These are phyloP conservation scores for Cladophialophora yegresii DNA, from an alignment of 2,329 filamentous ascomycete species.

Conservation along the genomic window DNA sequence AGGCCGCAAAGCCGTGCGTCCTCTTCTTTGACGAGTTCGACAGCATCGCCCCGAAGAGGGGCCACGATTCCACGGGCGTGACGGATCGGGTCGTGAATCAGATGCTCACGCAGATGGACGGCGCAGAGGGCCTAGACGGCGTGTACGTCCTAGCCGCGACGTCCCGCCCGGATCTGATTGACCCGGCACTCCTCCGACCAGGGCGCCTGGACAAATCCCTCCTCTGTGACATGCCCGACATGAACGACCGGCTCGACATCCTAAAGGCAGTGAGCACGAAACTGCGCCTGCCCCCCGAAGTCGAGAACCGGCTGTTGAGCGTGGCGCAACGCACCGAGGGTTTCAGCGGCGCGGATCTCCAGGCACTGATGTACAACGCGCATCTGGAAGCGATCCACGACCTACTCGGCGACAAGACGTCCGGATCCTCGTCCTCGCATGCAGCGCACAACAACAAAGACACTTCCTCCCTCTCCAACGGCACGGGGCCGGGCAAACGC, in stretches of 20 bases:
- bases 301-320: conserved; percentile 66
- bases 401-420: conserved; percentile 64
- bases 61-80: conserved; percentile 96
- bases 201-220: conserved; percentile 91
- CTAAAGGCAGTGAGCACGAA: conserved; percentile 80
- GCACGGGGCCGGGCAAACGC: conserved; percentile 39
- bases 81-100: conserved; percentile 98
- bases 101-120: conserved; percentile 97
- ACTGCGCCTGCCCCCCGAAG: conserved; percentile 69
- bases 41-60: conserved; percentile 93
- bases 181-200: conserved; percentile 86
- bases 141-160: conserved; percentile 97
- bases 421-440: conserved; percentile 19
- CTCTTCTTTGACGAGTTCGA: conserved; percentile 99
- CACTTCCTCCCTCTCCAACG: conserved; percentile 33
- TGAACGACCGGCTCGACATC: conserved; percentile 84
- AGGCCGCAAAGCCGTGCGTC: conserved; percentile 87
- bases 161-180: conserved; percentile 88
- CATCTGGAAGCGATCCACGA: conserved; percentile 97
- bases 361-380: conserved; percentile 92
- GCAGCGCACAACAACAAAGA: conserved; percentile 1
- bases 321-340: conserved; percentile 80
- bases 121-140: conserved; percentile 88
- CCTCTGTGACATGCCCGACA: conserved; percentile 81
- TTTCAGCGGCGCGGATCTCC: conserved; percentile 90